A percentile compares a stretch with the other conserved stretches of the same genome.
Conservation (phyloP, 768 basidiomycete species). For the Leucocoprinus leucothites region DNA sequence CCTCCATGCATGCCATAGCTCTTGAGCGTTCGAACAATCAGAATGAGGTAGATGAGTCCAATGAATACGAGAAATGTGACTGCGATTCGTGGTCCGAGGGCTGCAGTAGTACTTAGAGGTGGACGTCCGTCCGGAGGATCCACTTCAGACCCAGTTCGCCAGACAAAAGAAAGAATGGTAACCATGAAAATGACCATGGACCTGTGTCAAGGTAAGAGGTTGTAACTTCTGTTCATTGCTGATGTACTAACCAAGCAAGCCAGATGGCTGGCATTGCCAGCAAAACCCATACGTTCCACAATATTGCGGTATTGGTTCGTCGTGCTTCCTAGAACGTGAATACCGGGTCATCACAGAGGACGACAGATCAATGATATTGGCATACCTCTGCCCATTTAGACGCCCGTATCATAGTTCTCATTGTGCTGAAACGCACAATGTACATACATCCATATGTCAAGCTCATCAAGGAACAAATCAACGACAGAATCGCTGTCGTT, state of each 20-base stretch:
- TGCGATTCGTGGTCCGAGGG: conserved; percentile 50
- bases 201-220: conserved; percentile 27
- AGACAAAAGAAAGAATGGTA: conserved; percentile 65
- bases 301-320: conserved; percentile 28
- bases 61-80: conserved; percentile 53
- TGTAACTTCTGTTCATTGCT: not conserved
- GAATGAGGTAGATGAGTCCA: conserved; percentile 56
- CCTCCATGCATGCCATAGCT: conserved; percentile 45
- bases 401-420: conserved; percentile 71
- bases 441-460: conserved; percentile 72
- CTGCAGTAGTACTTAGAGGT: conserved; percentile 34
- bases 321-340: conserved; percentile 50
- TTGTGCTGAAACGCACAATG: conserved; percentile 67
- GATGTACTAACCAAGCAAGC: conserved; percentile 54
- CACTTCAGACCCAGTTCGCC: conserved; percentile 56
- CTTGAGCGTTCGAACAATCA: conserved; percentile 62
- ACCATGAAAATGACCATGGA: conserved; percentile 65
- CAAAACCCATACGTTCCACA: conserved; percentile 36
- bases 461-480: conserved; percentile 67
- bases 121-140: conserved; percentile 32
- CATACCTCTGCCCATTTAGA: conserved; percentile 69
- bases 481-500: conserved; percentile 58
- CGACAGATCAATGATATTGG: not conserved
- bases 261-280: conserved; percentile 58
- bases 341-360: not conserved